Percentiles rank a stretch among this genome's conserved stretches.
Evolutionary conservation across 176 grass and related monocot genomes (phyloP).

Genomic region (Melocanna baccifera): DNA sequence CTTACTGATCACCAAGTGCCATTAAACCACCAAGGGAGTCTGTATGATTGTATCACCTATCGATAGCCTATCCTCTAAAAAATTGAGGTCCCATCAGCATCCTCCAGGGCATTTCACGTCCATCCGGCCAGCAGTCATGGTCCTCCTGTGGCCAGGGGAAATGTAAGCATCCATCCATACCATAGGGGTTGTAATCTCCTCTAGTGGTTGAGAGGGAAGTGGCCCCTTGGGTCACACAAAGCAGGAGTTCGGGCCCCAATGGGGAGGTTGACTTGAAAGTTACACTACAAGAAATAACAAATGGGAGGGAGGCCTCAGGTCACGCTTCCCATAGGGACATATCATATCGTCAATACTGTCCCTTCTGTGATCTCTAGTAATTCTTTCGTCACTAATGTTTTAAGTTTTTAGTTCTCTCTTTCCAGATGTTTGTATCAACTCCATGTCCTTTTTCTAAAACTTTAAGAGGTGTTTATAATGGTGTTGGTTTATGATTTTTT

Average conservation of each 20-base stretch:
- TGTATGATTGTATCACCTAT: not conserved
- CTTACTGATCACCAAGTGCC: not conserved
- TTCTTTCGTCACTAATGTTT: not conserved
- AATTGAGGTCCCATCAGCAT: conserved; percentile 14
- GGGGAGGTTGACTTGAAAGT: conserved; percentile 42
- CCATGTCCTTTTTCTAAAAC: not conserved
- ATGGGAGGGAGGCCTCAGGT: not conserved
- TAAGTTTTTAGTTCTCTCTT: not conserved
- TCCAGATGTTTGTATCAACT: too few species aligned
- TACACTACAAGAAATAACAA: conserved; percentile 22
- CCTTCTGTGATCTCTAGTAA: not conserved
- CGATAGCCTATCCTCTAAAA: not conserved
- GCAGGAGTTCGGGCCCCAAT: not conserved
- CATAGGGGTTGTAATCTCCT: conserved; percentile 31
- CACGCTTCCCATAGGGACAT: not conserved
- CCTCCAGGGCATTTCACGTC: conserved; percentile 15
- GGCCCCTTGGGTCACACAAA: conserved; percentile 25
- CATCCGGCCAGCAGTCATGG: not conserved
- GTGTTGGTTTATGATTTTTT: too few species aligned
- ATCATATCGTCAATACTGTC: not conserved
- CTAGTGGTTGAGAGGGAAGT: conserved; percentile 34
- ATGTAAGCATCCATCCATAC: conserved; percentile 16
- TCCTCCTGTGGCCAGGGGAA: not conserved
- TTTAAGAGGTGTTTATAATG: too few species aligned
- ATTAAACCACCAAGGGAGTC: not conserved